These are phyloP conservation scores for Globisporangium emineosum DNA, from an alignment of 352 stramenopile species.

Conservation along the genomic window DNA sequence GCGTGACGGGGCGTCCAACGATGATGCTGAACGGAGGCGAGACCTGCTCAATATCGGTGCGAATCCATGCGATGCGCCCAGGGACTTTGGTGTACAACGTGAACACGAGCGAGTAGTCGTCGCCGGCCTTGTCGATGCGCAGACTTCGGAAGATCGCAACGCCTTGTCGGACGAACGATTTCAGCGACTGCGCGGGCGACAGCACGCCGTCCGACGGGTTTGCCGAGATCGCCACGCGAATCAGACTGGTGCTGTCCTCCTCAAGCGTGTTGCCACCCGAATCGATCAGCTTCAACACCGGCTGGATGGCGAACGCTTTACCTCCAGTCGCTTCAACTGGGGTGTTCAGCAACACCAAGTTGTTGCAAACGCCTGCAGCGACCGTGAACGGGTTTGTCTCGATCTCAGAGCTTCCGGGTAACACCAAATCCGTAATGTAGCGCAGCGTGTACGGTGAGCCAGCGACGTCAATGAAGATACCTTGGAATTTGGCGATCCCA, in stretches of 20 bases:
- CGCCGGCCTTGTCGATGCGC: constrained; percentile 69
- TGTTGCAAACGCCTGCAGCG: constrained; percentile 46
- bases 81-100: constrained; percentile 51
- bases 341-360: constrained; percentile 40
- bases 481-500: constrained; percentile 58
- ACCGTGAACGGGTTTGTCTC: constrained; percentile 83
- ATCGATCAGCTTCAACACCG: constrained; percentile 76
- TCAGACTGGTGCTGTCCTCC: constrained; percentile 59
- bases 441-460: constrained; percentile 74
- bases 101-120: constrained; percentile 74
- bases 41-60: constrained; percentile 51
- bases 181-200: constrained; percentile 36
- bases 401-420: constrained; percentile 45
- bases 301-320: constrained; percentile 71
- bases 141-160: constrained; percentile 70
- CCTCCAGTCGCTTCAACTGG: constrained; percentile 47
- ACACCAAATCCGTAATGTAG: constrained; percentile 59
- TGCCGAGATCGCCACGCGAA: constrained; percentile 62
- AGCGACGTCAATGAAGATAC: constrained; percentile 69
- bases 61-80: constrained; percentile 34
- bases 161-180: constrained; percentile 39
- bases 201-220: constrained; percentile 67
- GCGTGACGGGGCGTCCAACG: constrained; percentile 39
- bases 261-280: constrained; percentile 63
- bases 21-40: constrained; percentile 60